Evolutionary conservation across 2,329 filamentous ascomycete genomes (phyloP).

Genomic region (Phialocephala subalpina): DNA sequence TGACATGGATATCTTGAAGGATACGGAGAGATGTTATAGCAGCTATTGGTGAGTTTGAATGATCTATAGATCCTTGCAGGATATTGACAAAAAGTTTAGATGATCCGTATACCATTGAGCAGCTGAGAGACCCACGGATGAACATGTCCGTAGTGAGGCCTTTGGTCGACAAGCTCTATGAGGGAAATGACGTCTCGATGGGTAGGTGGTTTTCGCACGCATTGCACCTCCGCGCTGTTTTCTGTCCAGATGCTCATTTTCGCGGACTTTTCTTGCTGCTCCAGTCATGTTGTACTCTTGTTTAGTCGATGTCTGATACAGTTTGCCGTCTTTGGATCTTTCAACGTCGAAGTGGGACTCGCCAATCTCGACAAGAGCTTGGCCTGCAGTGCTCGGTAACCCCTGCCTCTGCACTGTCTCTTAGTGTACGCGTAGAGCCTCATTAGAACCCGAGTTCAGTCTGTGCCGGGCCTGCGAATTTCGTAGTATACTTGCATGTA

Average conservation of each 20-base stretch:
- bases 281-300: too few species aligned
- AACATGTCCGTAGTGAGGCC: slow-evolving; percentile 78
- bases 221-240: neutral
- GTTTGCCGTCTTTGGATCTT: too few species aligned
- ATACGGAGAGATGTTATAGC: slow-evolving; percentile 67
- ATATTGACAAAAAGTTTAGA: slow-evolving; percentile 47
- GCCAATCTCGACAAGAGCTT: too few species aligned
- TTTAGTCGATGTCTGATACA: too few species aligned
- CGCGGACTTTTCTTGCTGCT: neutral
- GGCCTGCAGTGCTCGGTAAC: too few species aligned
- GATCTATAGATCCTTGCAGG: too few species aligned
- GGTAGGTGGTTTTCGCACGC: slow-evolving; percentile 51
- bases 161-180: slow-evolving; percentile 83
- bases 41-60: slow-evolving; percentile 17
- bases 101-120: slow-evolving; percentile 74
- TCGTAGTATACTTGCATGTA: too few species aligned
- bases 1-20: slow-evolving; percentile 28
- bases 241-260: slow-evolving; percentile 7
- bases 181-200: slow-evolving; percentile 80
- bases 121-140: slow-evolving; percentile 82
- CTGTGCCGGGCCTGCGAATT: too few species aligned
- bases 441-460: too few species aligned
- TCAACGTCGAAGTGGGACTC: too few species aligned
- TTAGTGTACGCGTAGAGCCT: too few species aligned
- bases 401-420: too few species aligned